Base-by-base conservation (phyloP, 331 rosid genomes). In the Dryas integrifolia region DNA sequence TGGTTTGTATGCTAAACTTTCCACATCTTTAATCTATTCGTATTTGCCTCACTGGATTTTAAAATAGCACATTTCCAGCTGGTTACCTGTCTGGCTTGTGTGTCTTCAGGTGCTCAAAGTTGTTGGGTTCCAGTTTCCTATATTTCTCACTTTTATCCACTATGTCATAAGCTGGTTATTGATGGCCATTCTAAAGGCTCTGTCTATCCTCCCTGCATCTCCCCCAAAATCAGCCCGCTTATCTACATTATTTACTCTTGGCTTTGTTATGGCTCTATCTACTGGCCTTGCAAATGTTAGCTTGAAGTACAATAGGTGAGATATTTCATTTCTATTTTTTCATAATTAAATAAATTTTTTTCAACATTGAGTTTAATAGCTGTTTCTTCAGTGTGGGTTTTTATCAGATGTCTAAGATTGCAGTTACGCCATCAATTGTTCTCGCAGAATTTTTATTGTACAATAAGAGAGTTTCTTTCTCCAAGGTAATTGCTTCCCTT, bases 351-450 rank as follows among this genome's bases (percentile, higher is more conserved):
- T 18, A 10, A 77, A 47, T 52, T 64, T 63, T 60, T 60, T 3
- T 73, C 72, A 46, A 57, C 70, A 30, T 81, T 73, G 65, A 78
- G 39, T 72, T 82, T 82, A 67, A 78, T 83, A 47, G 77, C 86
- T 69, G 3, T 77, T 69, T 82, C 81, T 85, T 63, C 98, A 91
- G 98, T 83, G 90, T 94, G 81, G 98, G 98, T 62, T 91, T 94
- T 75, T 94, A 91, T 86, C 98, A 94, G 92, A 94, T 94, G 98
- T 91, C 97, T 64, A 94, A 94, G 86, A 94, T 94, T 70, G 96
- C 96, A 6, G 98, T 94, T 67, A 91, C 98, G 1, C 97, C 97
- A 0, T 89, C 98, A 56, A 94, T 94, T 82, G 98, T 91, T 81
- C 76, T 94, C 38, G 97, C 96, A 63, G 97, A 94, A 68, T 91